Evolutionary conservation across 495 filamentous ascomycete genomes (phyloP).

Genomic region (Tuber melanosporum): DNA sequence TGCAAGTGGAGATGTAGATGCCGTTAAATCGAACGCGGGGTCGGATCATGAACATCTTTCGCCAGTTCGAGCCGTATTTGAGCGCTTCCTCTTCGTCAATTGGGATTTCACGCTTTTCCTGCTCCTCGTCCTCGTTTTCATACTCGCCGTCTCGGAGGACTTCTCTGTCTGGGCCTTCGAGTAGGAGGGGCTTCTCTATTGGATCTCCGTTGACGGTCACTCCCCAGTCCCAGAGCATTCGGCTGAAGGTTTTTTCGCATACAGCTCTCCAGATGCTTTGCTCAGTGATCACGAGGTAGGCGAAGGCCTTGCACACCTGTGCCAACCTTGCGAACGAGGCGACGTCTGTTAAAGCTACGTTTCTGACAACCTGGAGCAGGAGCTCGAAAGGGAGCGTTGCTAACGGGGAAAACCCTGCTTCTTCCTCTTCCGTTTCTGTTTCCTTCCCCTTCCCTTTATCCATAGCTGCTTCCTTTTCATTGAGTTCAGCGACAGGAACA

Average conservation of each 20-base stretch:
- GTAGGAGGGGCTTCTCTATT: constrained; percentile 37
- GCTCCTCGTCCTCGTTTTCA: constrained; percentile 25
- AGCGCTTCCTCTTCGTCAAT: constrained; percentile 45
- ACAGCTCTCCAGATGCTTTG: constrained; percentile 84
- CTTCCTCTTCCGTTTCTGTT: constrained; percentile 8
- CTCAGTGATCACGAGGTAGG: constrained; percentile 76
- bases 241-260: constrained; percentile 64
- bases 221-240: constrained; percentile 75
- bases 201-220: constrained; percentile 58
- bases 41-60: constrained; percentile 66
- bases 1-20: constrained; percentile 91
- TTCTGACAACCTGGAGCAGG: constrained; percentile 62
- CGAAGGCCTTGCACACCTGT: constrained; percentile 77
- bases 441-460: constrained; percentile 52
- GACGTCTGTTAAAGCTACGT: constrained; percentile 69
- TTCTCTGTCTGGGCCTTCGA: constrained; percentile 15
- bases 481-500: constrained; percentile 44
- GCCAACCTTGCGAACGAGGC: constrained; percentile 71
- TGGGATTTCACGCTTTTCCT: constrained; percentile 42
- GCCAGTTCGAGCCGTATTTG: constrained; percentile 50
- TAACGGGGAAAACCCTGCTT: constrained; percentile 57
- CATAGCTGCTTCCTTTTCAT: constrained; percentile 29
- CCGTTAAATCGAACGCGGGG: constrained; percentile 90
- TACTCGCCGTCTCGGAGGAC: constrained; percentile 10
- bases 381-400: constrained; percentile 74